Percentiles rank a stretch among this genome's conserved stretches.
phyloP scores from a whole-genome alignment of 2,329 filamentous ascomycete species.

The Aspergillus sp. region DNA sequence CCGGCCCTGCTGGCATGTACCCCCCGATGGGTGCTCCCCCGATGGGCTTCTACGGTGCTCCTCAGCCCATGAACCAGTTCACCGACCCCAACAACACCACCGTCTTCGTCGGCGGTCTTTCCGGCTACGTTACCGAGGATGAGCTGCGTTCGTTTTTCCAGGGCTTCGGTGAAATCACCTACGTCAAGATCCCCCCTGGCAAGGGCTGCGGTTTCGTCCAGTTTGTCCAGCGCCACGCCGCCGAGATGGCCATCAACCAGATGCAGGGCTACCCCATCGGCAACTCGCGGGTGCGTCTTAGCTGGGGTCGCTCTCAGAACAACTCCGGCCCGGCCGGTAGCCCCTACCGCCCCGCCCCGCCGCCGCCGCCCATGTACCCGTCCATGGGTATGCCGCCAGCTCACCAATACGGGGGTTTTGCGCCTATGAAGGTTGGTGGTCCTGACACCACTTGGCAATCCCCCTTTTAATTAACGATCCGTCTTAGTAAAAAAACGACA shows the following conservation, averaged over 20 bases:
- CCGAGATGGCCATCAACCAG: constrained; percentile 99
- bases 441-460: constrained; percentile 15
- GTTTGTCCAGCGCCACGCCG: constrained; percentile 96
- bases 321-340: constrained; percentile 95
- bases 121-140: constrained; percentile 96
- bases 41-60: constrained; percentile 56
- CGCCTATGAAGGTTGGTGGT: constrained; percentile 56
- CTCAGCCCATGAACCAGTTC: constrained; percentile 96
- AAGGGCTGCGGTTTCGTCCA: constrained; percentile 99
- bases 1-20: constrained; percentile 55
- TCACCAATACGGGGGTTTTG: constrained; percentile 56
- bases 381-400: constrained; percentile 60
- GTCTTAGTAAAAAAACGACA: constrained; percentile 21
- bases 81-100: constrained; percentile 99
- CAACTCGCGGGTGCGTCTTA: constrained; percentile 93
- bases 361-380: constrained; percentile 62
- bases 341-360: constrained; percentile 86
- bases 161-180: constrained; percentile 97
- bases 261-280: constrained; percentile 99
- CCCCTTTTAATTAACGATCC: constrained; percentile 10
- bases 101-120: constrained; percentile 93
- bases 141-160: constrained; percentile 99
- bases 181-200: constrained; percentile 98
- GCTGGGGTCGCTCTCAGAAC: constrained; percentile 97
- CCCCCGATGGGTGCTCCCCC: constrained; percentile 59